phyloP scores from a whole-genome alignment of 495 filamentous ascomycete genomes.

The Chaetomium fimeti region DNA sequence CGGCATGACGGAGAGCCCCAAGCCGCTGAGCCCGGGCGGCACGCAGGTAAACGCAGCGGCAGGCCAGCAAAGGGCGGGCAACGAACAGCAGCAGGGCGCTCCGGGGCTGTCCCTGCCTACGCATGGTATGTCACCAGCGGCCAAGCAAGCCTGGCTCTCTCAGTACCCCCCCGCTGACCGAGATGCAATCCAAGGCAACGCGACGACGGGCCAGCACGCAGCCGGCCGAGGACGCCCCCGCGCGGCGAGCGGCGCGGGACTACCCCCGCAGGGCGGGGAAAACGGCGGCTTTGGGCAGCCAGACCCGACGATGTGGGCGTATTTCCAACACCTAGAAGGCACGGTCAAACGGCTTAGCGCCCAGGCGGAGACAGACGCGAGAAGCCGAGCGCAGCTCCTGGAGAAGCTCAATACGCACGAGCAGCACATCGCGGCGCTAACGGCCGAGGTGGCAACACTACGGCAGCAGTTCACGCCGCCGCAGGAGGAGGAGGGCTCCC shows the following conservation, averaged over 20 bases:
- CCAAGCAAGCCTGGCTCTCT: conserved; percentile 38
- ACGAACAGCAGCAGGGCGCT: conserved; percentile 30
- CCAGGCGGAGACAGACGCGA: conserved; percentile 30
- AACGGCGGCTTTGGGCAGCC: conserved; percentile 39
- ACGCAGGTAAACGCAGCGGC: conserved; percentile 60
- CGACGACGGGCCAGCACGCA: conserved; percentile 26
- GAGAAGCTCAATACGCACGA: conserved; percentile 48
- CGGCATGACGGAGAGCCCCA: conserved; percentile 81
- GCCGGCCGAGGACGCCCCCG: conserved; percentile 30
- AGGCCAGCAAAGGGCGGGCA: conserved; percentile 50
- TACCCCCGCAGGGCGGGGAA: conserved; percentile 33
- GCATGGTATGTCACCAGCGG: conserved; percentile 37
- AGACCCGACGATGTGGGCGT: conserved; percentile 50
- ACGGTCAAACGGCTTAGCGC: conserved; percentile 42
- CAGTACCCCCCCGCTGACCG: conserved; percentile 52
- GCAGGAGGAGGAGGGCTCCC: conserved; percentile 4
- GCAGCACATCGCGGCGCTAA: conserved; percentile 28
- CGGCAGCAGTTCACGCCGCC: conserved; percentile 22
- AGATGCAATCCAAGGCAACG: conserved; percentile 45
- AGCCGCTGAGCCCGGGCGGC: conserved; percentile 76
- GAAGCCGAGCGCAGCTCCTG: conserved; percentile 31
- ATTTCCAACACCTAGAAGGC: conserved; percentile 52
- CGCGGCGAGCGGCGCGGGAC: conserved; percentile 31
- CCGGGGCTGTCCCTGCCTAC: conserved; percentile 43
- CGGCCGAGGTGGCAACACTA: conserved; percentile 29